Evolutionary conservation across 768 basidiomycete genomes (phyloP).

Genomic region (Sporobolomyces phaffii): DNA sequence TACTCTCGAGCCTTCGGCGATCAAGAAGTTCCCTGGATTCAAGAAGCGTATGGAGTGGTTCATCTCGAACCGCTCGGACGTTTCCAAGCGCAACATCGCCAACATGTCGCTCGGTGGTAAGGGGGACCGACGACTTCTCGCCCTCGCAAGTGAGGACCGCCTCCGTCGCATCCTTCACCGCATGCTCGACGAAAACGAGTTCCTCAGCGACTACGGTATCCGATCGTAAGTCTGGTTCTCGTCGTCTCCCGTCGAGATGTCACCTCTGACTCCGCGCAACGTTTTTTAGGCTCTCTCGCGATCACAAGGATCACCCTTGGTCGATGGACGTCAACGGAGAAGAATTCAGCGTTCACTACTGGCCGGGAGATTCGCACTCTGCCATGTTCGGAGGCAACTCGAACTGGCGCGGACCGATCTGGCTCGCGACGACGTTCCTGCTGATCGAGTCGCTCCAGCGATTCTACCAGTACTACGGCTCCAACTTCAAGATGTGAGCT

Average conservation of each 20-base stretch:
- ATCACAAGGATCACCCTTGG: slow-evolving; percentile 88
- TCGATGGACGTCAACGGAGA: slow-evolving; percentile 89
- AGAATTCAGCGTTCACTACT: slow-evolving; percentile 85
- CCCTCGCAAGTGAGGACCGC: slow-evolving; percentile 85
- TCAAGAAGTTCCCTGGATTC: slow-evolving; percentile 93
- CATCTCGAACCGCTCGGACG: slow-evolving; percentile 80
- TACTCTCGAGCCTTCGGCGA: slow-evolving; percentile 78
- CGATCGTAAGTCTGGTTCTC: slow-evolving; percentile 64
- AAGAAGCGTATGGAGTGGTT: slow-evolving; percentile 99
- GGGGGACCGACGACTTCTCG: slow-evolving; percentile 79
- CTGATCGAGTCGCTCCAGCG: slow-evolving; percentile 93
- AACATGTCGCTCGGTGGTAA: slow-evolving; percentile 82
- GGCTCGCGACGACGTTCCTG: slow-evolving; percentile 94
- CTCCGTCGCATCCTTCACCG: slow-evolving; percentile 80
- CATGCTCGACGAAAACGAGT: slow-evolving; percentile 96
- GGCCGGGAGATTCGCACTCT: slow-evolving; percentile 94
- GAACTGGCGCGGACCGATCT: slow-evolving; percentile 53
- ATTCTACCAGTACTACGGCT: slow-evolving; percentile 96
- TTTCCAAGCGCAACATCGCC: slow-evolving; percentile 86
- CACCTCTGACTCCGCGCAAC: not conserved
- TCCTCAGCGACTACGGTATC: slow-evolving; percentile 89
- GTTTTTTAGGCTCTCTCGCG: slow-evolving; percentile 65
- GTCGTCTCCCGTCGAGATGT: not conserved
- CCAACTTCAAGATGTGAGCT: slow-evolving; percentile 61
- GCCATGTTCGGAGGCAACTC: slow-evolving; percentile 84